These are phyloP conservation scores for Colletotrichum noveboracense DNA, from an alignment of 2,329 filamentous ascomycete species.

Conservation along the genomic window DNA sequence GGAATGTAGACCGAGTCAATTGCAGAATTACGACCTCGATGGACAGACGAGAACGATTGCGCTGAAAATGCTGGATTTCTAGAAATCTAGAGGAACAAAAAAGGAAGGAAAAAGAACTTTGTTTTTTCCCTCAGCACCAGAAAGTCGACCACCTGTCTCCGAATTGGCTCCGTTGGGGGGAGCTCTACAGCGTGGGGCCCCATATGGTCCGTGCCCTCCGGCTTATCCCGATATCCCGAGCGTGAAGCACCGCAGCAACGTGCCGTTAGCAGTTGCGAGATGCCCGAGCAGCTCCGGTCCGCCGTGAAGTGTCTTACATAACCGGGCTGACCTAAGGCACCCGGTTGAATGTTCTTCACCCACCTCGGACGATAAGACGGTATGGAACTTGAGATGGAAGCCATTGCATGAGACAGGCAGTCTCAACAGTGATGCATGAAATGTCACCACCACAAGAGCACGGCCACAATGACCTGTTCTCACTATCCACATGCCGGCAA, in stretches of 20 bases:
- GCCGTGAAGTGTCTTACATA: not conserved
- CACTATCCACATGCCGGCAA: not conserved
- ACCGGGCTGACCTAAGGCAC: not conserved
- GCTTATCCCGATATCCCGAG: slow-evolving; percentile 13
- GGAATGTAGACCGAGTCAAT: not conserved
- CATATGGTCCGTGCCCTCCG: not conserved
- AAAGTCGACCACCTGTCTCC: not conserved
- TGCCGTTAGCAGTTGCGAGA: not conserved
- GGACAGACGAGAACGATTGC: not conserved
- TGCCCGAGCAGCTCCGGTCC: not conserved
- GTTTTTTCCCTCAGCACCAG: slow-evolving; percentile 1
- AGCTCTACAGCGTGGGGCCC: slow-evolving; percentile 6
- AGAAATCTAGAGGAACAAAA: not conserved
- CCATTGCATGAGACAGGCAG: not conserved
- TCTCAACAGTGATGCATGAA: not conserved
- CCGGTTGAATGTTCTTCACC: not conserved
- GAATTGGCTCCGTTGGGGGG: slow-evolving; percentile 12
- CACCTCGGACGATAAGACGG: not conserved
- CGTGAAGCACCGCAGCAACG: not conserved
- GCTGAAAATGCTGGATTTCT: not conserved
- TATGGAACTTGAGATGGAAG: not conserved
- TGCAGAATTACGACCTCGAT: not conserved
- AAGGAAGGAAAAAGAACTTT: not conserved
- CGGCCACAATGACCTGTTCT: not conserved
- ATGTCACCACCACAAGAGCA: not conserved